Base-by-base conservation (phyloP, 129 eudicot genomes). In the Flaveria robusta region DNA sequence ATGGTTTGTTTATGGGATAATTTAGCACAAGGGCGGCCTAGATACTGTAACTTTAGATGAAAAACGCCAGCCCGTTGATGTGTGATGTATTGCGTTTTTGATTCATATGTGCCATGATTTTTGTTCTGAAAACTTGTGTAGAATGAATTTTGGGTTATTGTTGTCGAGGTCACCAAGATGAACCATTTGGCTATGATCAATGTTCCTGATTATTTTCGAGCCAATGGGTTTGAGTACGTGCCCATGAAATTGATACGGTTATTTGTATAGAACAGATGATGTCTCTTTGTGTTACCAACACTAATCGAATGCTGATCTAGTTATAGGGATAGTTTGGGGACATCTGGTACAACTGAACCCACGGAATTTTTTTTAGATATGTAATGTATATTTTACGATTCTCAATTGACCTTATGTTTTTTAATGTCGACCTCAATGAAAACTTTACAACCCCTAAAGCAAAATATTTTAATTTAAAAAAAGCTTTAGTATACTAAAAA, bases 1-100 rank as follows among this genome's bases (percentile, higher is more conserved):
- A 93, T 93, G 98, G 66, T 91, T 20, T 93, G 98, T 82, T 77
- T 93, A 26, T 93, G 98, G 98, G 88, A 87, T 79, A 88, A 93
- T 73, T 79, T 93, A 77, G 81, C 78, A 9, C 84, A 88, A 76
- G 97, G 98, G 12, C 87, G 83, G 27, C 84, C 97, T 60, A 87
- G 49, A 31, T 91, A 97, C 83, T 94, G 98, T 83, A 91, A 91
- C 75, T 90, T 81, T 86, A 76, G 85, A 63, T 50, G 69, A 77
- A 16, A 23, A 70, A 65, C 19, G 31, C 39, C 47, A 20, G 70
- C 59, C 59, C 23, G 4, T 42, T 18, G 67, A 23, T 68, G 74
- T 45, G 31, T 19, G 42, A 37, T 26, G n/a, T 51, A 20, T 72
- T 15, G 62, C 64, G 41, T 24, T 13, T 60, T 26, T 60, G 41